Conservation (phyloP, 2,329 filamentous ascomycete genomes). For the Sarocladiaceae sp. region DNA sequence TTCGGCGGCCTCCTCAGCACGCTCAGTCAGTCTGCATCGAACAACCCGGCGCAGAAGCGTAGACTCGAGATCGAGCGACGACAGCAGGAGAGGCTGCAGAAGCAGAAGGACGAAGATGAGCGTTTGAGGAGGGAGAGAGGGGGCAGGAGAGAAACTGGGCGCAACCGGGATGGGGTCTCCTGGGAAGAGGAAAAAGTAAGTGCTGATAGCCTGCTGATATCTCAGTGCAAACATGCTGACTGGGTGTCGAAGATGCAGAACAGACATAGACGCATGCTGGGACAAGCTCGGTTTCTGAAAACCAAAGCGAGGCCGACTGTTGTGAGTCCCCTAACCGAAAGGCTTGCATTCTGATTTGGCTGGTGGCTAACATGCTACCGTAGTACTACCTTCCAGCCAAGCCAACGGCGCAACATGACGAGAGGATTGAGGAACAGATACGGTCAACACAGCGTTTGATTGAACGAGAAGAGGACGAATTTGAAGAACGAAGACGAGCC, state of each 20-base stretch:
- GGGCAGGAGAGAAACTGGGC: slow-evolving; percentile 52
- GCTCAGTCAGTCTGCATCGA: slow-evolving; percentile 62
- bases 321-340: too few relatives aligned
- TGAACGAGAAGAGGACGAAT: slow-evolving; percentile 57
- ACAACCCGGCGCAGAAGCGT: slow-evolving; percentile 57
- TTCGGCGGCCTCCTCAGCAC: slow-evolving; percentile 79
- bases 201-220: slow-evolving; percentile 15
- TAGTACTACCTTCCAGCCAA: slow-evolving; percentile 88
- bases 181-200: slow-evolving; percentile 74
- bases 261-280: slow-evolving; percentile 65
- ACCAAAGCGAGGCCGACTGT: slow-evolving; percentile 67
- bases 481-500: slow-evolving; percentile 34
- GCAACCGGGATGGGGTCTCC: slow-evolving; percentile 63
- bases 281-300: slow-evolving; percentile 64
- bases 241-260: slow-evolving; percentile 60
- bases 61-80: slow-evolving; percentile 76
- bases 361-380: slow-evolving; percentile 2
- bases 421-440: slow-evolving; percentile 64
- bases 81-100: slow-evolving; percentile 68
- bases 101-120: slow-evolving; percentile 66
- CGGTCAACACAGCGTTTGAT: slow-evolving; percentile 57
- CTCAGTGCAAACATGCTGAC: slow-evolving; percentile 13
- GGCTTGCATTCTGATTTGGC: neutral
- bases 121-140: slow-evolving; percentile 59
- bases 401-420: slow-evolving; percentile 61